Conservation (phyloP, 306 rosid species). For the Prunus mume region DNA sequence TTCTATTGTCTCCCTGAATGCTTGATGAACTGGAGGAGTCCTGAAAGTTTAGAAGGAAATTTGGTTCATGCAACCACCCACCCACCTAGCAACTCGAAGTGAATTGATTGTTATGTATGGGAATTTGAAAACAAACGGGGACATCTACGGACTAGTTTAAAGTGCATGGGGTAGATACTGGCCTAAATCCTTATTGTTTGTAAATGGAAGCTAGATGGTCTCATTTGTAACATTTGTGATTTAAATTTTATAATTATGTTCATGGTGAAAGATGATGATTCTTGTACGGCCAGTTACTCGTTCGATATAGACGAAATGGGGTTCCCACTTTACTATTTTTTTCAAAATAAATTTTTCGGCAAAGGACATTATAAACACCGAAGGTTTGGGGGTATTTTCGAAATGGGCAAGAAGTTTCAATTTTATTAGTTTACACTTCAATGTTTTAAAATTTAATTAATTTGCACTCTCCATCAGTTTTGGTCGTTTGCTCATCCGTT, state of each 20-base stretch:
- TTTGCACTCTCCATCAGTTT: too few species aligned
- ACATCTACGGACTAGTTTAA: not conserved
- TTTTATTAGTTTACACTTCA: too few species aligned
- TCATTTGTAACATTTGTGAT: constrained; percentile 18
- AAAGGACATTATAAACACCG: too few species aligned
- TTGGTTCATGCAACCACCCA: constrained; percentile 9
- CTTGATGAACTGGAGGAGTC: constrained; percentile 23
- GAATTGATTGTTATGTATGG: constrained; percentile 15
- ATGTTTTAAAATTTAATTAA: too few species aligned
- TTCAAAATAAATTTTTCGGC: too few species aligned
- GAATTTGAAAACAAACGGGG: constrained; percentile 5
- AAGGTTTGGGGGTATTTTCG: too few species aligned
- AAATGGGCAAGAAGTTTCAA: too few species aligned
- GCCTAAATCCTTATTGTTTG: constrained; percentile 18
- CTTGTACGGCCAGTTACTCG: too few species aligned
- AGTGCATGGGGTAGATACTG: constrained; percentile 15
- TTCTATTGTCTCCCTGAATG: constrained; percentile 31
- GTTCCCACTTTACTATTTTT: too few species aligned
- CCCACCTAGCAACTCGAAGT: constrained; percentile 10
- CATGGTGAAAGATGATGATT: not conserved
- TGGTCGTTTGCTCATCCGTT: too few species aligned
- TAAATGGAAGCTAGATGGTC: constrained; percentile 32
- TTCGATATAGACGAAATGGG: too few species aligned
- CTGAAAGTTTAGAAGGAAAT: constrained; percentile 26
- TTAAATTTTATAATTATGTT: constrained; percentile 2